Percentiles rank a stretch among this genome's conserved stretches.
Evolutionary conservation across 2,329 filamentous ascomycete genomes (phyloP).

Genomic region (Colletotrichum cereale): DNA sequence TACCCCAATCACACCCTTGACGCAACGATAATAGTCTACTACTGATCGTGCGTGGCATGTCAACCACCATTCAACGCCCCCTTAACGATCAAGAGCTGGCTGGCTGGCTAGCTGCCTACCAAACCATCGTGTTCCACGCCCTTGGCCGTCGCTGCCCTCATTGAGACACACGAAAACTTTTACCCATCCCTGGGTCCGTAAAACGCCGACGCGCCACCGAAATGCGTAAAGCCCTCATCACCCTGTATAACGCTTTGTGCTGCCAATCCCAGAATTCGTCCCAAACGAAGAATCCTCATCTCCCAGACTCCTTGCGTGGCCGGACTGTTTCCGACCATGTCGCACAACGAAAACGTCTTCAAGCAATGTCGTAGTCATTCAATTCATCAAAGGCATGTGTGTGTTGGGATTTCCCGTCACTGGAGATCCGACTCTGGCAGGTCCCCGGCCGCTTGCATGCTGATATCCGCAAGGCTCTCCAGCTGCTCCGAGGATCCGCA

Average conservation of each 20-base stretch:
- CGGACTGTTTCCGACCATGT: slow-evolving; percentile 29
- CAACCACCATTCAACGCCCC: not conserved
- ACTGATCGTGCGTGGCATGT: not conserved
- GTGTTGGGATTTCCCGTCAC: slow-evolving; percentile 37
- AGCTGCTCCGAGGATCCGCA: slow-evolving; percentile 67
- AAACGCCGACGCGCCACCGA: slow-evolving; percentile 34
- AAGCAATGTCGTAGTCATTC: slow-evolving; percentile 31
- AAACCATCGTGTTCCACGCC: not conserved
- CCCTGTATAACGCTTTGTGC: slow-evolving; percentile 26
- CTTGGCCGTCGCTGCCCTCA: not conserved
- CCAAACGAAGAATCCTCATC: slow-evolving; percentile 19
- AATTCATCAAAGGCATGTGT: slow-evolving; percentile 35
- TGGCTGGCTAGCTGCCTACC: not conserved
- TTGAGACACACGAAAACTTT: slow-evolving; percentile 6
- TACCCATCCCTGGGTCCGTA: slow-evolving; percentile 21
- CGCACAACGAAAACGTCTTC: slow-evolving; percentile 21
- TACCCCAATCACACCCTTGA: slow-evolving; percentile 13
- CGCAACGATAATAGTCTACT: slow-evolving; percentile 1
- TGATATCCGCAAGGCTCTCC: slow-evolving; percentile 62
- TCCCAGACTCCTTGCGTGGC: slow-evolving; percentile 33
- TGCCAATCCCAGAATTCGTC: slow-evolving; percentile 12
- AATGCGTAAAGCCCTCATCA: slow-evolving; percentile 36
- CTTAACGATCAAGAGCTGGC: not conserved
- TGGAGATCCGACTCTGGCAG: slow-evolving; percentile 51
- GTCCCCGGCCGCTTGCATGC: slow-evolving; percentile 57